A percentile compares a stretch with the other conserved stretches of the same genome.
phyloP scores from a whole-genome alignment of 768 basidiomycete genomes.

The Suillus ampliporus region DNA sequence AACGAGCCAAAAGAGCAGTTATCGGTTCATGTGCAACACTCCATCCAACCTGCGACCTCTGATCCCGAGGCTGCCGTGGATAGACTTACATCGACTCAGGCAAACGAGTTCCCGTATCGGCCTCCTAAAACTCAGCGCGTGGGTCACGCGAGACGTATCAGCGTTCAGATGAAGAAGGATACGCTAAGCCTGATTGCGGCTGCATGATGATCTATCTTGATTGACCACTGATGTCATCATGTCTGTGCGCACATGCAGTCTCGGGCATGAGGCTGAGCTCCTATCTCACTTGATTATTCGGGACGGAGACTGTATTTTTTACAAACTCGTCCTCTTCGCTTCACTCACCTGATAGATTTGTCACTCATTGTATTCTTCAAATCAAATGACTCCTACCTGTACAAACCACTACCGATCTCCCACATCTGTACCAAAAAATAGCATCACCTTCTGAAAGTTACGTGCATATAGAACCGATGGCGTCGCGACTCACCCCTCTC shows the following conservation, averaged over 20 bases:
- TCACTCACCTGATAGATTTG: background rate
- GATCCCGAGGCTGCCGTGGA: background rate
- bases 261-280: conserved; percentile 1
- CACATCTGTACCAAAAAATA: background rate
- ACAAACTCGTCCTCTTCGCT: background rate
- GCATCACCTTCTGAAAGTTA: background rate
- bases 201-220: conserved; percentile 12
- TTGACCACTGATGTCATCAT: background rate
- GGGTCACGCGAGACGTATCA: conserved; percentile 48
- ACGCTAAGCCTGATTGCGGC: conserved; percentile 10
- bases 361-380: background rate
- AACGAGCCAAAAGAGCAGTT: background rate
- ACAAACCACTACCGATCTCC: background rate
- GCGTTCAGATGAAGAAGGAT: conserved; percentile 41
- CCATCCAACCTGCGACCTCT: background rate
- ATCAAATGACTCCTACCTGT: background rate
- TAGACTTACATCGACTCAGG: conserved; percentile 7
- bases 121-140: conserved; percentile 37
- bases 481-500: background rate
- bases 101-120: conserved; percentile 37
- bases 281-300: conserved; percentile 4
- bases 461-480: background rate
- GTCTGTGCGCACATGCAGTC: background rate
- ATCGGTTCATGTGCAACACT: background rate
- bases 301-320: background rate